A percentile compares a stretch with the other conserved stretches of the same genome.
phyloP scores from a whole-genome alignment of 345 rosid genomes.

The Salix viminalis region DNA sequence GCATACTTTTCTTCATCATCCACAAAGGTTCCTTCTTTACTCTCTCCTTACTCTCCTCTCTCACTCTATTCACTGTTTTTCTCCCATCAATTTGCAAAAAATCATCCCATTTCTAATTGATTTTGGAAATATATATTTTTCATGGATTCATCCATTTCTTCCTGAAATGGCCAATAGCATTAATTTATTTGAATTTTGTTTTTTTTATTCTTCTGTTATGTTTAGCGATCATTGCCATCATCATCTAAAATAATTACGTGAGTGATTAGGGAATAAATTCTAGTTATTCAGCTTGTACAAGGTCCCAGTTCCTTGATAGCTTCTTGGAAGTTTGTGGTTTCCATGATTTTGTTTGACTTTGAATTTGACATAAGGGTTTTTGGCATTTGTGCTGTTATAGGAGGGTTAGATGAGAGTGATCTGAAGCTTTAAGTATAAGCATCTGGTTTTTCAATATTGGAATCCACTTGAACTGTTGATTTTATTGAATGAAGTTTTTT shows the following conservation, averaged over 20 bases:
- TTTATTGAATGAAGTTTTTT: background rate
- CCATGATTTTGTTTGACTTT: background rate
- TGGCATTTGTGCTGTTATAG: background rate
- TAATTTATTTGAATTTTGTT: no score
- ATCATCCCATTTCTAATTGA: no score
- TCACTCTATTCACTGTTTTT: no score
- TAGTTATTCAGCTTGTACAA: background rate
- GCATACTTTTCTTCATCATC: no score
- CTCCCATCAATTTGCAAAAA: no score
- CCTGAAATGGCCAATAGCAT: no score
- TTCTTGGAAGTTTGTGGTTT: background rate
- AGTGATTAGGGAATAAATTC: background rate
- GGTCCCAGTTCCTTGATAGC: background rate
- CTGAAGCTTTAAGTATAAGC: background rate
- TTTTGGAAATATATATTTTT: no score
- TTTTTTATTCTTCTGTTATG: background rate
- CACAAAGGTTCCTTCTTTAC: no score
- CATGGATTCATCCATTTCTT: no score
- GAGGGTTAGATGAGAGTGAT: background rate
- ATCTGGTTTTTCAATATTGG: background rate
- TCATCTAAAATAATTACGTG: background rate
- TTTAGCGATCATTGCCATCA: background rate
- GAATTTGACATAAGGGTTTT: background rate
- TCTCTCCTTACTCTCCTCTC: no score
- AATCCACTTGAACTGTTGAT: background rate